phyloP scores from a whole-genome alignment of 2,329 filamentous ascomycete genomes.

The Penicillium sp. region DNA sequence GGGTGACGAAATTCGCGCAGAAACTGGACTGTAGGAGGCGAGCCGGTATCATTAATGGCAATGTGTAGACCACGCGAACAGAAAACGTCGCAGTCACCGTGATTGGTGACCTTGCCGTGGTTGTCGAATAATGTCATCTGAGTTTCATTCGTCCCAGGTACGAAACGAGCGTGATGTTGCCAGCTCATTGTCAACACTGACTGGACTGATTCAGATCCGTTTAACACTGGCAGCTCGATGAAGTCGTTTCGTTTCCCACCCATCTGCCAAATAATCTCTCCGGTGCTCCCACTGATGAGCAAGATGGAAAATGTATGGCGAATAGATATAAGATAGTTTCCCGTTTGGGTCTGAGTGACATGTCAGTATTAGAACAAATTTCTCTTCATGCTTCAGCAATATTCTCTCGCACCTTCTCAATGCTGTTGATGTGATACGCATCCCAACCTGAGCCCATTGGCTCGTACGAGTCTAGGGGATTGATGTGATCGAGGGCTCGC shows the following conservation, averaged over 20 bases:
- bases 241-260: neutral
- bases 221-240: neutral
- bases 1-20: constrained; percentile 16
- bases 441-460: constrained; percentile 1
- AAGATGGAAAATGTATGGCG: constrained; percentile 11
- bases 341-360: constrained; percentile 4
- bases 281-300: constrained; percentile 3
- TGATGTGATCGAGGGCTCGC: constrained; percentile 7
- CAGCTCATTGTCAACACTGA: constrained; percentile 5
- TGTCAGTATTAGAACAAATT: neutral
- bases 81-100: constrained; percentile 4
- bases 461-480: constrained; percentile 6
- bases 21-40: constrained; percentile 11
- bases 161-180: constrained; percentile 17
- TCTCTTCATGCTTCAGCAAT: constrained; percentile 1
- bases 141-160: constrained; percentile 11
- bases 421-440: constrained; percentile 9
- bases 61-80: constrained; percentile 13
- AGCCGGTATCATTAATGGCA: constrained; percentile 7
- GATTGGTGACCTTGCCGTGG: constrained; percentile 4
- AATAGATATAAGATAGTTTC: constrained; percentile 13
- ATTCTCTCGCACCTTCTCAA: constrained; percentile 5
- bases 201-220: neutral
- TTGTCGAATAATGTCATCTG: constrained; percentile 16
- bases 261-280: constrained; percentile 1